These are phyloP conservation scores for Uronychia binucleata DNA, from an alignment of 73 alveolate species.

Conservation along the genomic window DNA sequence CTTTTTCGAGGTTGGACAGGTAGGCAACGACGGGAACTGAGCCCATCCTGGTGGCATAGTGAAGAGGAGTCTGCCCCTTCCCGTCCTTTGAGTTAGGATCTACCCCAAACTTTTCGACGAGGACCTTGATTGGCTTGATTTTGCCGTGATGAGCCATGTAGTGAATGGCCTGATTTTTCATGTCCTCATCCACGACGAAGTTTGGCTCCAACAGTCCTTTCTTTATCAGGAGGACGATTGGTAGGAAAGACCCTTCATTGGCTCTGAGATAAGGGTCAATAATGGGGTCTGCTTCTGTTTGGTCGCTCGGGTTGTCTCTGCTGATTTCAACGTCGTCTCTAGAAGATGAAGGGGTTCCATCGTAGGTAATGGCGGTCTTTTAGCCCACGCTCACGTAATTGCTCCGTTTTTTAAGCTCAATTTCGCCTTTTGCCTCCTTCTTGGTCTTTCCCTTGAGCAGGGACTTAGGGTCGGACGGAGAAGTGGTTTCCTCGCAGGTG, in stretches of 20 bases:
- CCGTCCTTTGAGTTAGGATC: background rate
- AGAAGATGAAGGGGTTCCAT: background rate
- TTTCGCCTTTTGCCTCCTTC: background rate
- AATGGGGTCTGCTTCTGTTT: background rate
- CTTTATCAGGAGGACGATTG: background rate
- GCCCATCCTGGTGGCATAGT: slow-evolving; percentile 24
- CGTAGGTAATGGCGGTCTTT: background rate
- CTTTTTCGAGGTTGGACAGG: background rate
- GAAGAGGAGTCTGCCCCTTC: background rate
- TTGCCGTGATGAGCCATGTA: slow-evolving; percentile 2
- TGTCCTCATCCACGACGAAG: background rate
- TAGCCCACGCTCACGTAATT: background rate
- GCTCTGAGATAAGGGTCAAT: background rate
- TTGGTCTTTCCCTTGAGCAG: background rate
- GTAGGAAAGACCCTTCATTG: slow-evolving; percentile 6
- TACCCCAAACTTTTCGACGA: background rate
- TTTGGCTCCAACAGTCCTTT: background rate
- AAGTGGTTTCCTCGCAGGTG: background rate
- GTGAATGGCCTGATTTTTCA: background rate
- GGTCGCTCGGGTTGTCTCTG: background rate
- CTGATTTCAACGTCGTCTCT: background rate
- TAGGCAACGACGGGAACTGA: background rate
- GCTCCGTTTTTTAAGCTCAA: background rate
- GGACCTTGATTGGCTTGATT: background rate
- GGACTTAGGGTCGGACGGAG: background rate